Base-by-base conservation (phyloP, 192 early-diverging fungal species). In the Podila epicladia region DNA sequence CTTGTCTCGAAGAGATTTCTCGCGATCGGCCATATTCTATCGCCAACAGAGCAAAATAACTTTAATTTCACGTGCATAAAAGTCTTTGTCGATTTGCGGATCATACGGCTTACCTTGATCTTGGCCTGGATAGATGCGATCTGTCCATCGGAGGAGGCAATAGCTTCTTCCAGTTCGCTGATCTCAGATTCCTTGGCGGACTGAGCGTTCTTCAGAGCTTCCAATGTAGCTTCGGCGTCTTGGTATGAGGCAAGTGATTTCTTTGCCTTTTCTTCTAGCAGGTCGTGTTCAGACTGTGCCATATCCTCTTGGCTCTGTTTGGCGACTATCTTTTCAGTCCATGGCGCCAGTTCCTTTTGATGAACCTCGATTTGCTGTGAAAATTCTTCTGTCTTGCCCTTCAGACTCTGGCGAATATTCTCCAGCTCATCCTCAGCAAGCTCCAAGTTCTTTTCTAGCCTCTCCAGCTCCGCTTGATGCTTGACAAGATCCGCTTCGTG, bases 281-380 rank as follows among this genome's bases (percentile, higher is more conserved):
- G 86, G n/a, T 93, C 82, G 48, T 89, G 82, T 82, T 99, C 98
- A 0, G 97, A 93, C 74, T 89, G 82, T 15, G 90, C 87, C 67
- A 97, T 87, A 64, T 97, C 92, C n/a, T 96, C 83, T 57, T 85
- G 72, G 32, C 92, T 88, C 75, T 94, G 89, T 62, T 90, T 91
- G 32, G 71, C 89, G 59, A 92, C 92, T 72, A 96, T 91, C 79
- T 92, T 93, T 68, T 97, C 95, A 51, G 85, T 86, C 94, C 94
- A 97, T 2, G 97, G 98, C 7, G 90, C 91, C 22, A 98, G 83
- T 67, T 95, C 90, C 29, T 88, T 89, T 79, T 99, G 95, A 69
- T 95, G 89, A 60, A 92, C 85, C 73, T 95, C 95, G 24, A 99
- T 96, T 53, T 95, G 82, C 31, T 85, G 77, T 51, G 95, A 90